These are phyloP conservation scores for Nasturtium officinale DNA, from an alignment of 345 rosid genomes.

Conservation along the genomic window DNA sequence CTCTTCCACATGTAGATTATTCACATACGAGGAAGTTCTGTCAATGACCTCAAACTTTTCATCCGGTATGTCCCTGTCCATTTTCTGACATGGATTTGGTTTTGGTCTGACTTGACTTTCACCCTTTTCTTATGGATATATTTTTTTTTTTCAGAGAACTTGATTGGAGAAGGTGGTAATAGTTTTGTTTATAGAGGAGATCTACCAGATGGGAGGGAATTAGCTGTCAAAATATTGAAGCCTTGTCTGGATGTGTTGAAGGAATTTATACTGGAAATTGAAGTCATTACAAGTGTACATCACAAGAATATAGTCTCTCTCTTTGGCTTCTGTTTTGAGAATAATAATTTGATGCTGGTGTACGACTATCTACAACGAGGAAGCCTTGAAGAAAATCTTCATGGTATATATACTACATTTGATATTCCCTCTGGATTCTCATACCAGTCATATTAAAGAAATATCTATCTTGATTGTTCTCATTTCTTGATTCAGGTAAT, in stretches of 20 bases:
- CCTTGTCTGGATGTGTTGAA: constrained; percentile 66
- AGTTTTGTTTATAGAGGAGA: constrained; percentile 85
- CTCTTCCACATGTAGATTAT: constrained; percentile 82
- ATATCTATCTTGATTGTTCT: constrained; percentile 24
- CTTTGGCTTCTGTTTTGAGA: constrained; percentile 80
- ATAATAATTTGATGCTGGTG: constrained; percentile 66
- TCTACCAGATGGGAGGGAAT: constrained; percentile 82
- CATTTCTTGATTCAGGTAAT: constrained; percentile 51
- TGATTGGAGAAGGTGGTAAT: constrained; percentile 94
- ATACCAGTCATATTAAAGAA: background rate
- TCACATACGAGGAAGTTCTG: constrained; percentile 73
- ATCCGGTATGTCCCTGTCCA: constrained; percentile 55
- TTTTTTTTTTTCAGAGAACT: constrained; percentile 60
- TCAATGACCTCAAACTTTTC: constrained; percentile 69
- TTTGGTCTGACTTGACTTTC: constrained; percentile 19
- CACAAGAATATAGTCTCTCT: constrained; percentile 86
- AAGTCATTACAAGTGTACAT: constrained; percentile 66
- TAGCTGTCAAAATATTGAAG: constrained; percentile 87
- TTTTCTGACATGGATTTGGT: constrained; percentile 9
- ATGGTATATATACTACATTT: constrained; percentile 52
- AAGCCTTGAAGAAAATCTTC: constrained; percentile 92
- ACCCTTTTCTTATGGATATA: constrained; percentile 14
- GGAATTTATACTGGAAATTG: constrained; percentile 82
- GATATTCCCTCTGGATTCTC: constrained; percentile 34
- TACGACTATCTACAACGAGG: constrained; percentile 89